Evolutionary conservation across 1,139 yeast genomes (phyloP), one percentile per base, ranked within the genome.

Genomic region (Candida sp.): DNA sequence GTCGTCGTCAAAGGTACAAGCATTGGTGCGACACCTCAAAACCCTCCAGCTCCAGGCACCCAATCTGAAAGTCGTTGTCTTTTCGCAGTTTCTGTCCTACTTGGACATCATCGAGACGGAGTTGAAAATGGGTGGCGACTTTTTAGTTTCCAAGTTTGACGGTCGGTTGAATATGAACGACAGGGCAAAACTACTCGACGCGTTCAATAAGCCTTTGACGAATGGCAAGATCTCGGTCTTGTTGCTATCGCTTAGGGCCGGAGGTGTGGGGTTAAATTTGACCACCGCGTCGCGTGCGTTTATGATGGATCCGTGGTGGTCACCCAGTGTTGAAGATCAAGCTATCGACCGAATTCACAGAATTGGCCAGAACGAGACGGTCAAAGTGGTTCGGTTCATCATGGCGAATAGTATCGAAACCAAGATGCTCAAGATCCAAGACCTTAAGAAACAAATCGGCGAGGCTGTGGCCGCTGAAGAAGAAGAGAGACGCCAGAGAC

Each of bases 221-320:
- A 59, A 65, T 12, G 56, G 56, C 3, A 73, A 73, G 48, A 69
- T 85, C 3, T 79, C 85, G 2, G 80, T 93, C 1, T 66, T 94
- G 22, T 70, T 93, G 23, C 69, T 94, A 34, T 89, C 97, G 1
- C 72, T 93, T 54, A 93, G 91, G 66, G 96, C 98, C 0, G 98
- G 99, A 17, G 98, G 98, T 4, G 97, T 93, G 7, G 99, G 99
- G 0, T 76, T 94, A 56, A 94, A 94, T 63, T 73, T 94, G 54
- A 93, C 97, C 0, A 84, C 87, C 44, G 97, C 98, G 0, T 87
- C 90, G 0, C 80, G 84, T 42, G 98, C 96, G 7, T 92, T 86
- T 62, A 79, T 94, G 83, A 89, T 94, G 93, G 98, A 94, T 63
- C 98, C 98, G 0, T 94, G 97, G 96, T 94, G 98, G 98, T 89